Evolutionary conservation across 164 flowering plant genomes (phyloP).

Genomic region (Tinospora cordifolia): DNA sequence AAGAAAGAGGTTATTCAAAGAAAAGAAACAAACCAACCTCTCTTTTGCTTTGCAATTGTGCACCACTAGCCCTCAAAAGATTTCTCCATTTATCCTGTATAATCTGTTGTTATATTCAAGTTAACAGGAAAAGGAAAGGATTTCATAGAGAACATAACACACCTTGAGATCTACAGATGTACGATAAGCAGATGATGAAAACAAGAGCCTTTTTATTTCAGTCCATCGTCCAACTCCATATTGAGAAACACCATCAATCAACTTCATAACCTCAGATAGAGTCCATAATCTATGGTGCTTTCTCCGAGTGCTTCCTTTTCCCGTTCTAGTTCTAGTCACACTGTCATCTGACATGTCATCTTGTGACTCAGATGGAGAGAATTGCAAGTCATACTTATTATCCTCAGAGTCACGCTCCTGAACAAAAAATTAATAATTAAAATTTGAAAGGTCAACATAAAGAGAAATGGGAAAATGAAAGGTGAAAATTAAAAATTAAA

Average conservation of each 20-base stretch:
- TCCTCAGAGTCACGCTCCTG: slow-evolving; percentile 32
- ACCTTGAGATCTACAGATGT: slow-evolving; percentile 77
- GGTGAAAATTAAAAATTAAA: background rate
- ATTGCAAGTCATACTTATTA: slow-evolving; percentile 20
- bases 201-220: slow-evolving; percentile 47
- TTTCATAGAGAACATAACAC: background rate
- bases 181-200: slow-evolving; percentile 49
- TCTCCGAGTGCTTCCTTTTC: slow-evolving; percentile 25
- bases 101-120: slow-evolving; percentile 4
- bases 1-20: background rate
- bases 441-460: background rate
- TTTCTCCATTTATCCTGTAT: slow-evolving; percentile 82
- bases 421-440: background rate
- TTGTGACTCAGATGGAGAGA: slow-evolving; percentile 23
- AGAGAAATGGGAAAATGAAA: too few species aligned
- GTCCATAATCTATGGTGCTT: slow-evolving; percentile 53
- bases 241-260: slow-evolving; percentile 59
- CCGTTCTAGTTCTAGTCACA: slow-evolving; percentile 16
- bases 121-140: background rate
- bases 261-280: slow-evolving; percentile 48
- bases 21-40: slow-evolving; percentile 31
- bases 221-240: slow-evolving; percentile 77
- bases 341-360: slow-evolving; percentile 30
- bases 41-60: slow-evolving; percentile 25
- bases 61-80: slow-evolving; percentile 51